Base-by-base conservation (phyloP, 1,284 basidiomycete genomes). In the Trichosporon sp. region DNA sequence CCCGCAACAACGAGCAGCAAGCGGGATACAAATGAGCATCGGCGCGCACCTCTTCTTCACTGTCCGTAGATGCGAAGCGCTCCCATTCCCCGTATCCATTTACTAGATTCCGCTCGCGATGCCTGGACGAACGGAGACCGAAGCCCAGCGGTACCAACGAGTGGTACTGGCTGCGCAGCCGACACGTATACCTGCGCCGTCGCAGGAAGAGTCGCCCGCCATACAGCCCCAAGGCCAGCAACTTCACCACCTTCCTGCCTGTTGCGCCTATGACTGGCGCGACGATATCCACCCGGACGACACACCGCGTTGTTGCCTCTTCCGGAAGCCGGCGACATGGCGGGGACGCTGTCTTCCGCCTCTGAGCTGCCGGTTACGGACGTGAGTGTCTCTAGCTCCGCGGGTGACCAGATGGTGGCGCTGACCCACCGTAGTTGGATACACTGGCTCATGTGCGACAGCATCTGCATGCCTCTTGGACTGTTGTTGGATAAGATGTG, bases 61-160 rank as follows among this genome's bases (percentile, higher is more conserved):
- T 43, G 40, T 14, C 40, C 14, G 40, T 7, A 10, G 38, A 26
- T 26, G 38, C 12, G 38, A 40, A 40, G 38, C 38, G 12, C 38
- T 12, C 11, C 11, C 11, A 12, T 10, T 40, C 38, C 16, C n/a
- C 56, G 31, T 31, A 56, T 12, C 11, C 2, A 35, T 35, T 8
- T 4, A 14, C 31, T 35, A 31, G 14, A n/a, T 16, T 4, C 16
- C 14, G 5, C 32, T 6, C 14, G n/a, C 31, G 2, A 63, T 32
- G 31, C 12, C 4, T 10, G 59, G 12, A 5, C 16, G 10, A 6
- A 5, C 14, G 32, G 59, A 63, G 32, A 63, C 59, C 14, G 59
- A 63, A 63, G 59, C 59, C 1, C 59, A 63, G 32, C 31, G 31
- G 16, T 63, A 63, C 16, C 59, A 63, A 6, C 31, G 59, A n/a